A percentile compares a stretch with the other conserved stretches of the same genome.
phyloP scores from a whole-genome alignment of 2,329 filamentous ascomycete genomes.

The Neurospora crassa region DNA sequence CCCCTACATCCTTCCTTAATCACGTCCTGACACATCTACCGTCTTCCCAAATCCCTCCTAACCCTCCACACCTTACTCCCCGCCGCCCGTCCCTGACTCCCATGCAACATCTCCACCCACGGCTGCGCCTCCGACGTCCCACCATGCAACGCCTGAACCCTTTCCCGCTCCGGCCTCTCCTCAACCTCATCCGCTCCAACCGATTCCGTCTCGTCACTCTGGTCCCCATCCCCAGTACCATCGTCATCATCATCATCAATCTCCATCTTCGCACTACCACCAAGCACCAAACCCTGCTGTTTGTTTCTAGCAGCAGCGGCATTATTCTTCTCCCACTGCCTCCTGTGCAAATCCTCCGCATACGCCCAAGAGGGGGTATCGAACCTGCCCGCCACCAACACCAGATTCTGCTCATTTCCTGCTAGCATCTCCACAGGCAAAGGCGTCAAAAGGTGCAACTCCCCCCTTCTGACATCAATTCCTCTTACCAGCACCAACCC shows the following conservation, averaged over 20 bases:
- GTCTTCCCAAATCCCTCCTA: conserved; percentile 47
- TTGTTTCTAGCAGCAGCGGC: conserved; percentile 14
- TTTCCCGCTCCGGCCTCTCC: conserved; percentile 20
- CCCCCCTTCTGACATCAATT: conserved; percentile 44
- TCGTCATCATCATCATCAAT: conserved; percentile 27
- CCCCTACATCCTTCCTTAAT: not conserved
- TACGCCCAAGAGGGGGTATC: conserved; percentile 63
- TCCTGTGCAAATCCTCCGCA: conserved; percentile 48
- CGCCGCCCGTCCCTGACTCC: conserved; percentile 43
- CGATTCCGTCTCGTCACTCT: conserved; percentile 2
- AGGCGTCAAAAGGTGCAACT: conserved; percentile 59
- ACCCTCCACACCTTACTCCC: conserved; percentile 56
- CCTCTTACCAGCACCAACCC: conserved; percentile 62
- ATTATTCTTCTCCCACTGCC: conserved; percentile 17
- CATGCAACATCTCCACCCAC: conserved; percentile 50
- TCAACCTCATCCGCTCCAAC: conserved; percentile 1
- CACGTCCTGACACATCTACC: not conserved
- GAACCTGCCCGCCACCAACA: conserved; percentile 59
- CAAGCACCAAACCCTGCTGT: conserved; percentile 4
- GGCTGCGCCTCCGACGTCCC: conserved; percentile 7
- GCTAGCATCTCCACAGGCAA: conserved; percentile 22
- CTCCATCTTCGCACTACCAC: conserved; percentile 22
- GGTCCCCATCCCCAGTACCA: not conserved
- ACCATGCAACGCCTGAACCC: conserved; percentile 10
- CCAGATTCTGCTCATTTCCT: conserved; percentile 29